Conservation (phyloP, 257 asterid genomes). For the Capsicum rhomboideum region DNA sequence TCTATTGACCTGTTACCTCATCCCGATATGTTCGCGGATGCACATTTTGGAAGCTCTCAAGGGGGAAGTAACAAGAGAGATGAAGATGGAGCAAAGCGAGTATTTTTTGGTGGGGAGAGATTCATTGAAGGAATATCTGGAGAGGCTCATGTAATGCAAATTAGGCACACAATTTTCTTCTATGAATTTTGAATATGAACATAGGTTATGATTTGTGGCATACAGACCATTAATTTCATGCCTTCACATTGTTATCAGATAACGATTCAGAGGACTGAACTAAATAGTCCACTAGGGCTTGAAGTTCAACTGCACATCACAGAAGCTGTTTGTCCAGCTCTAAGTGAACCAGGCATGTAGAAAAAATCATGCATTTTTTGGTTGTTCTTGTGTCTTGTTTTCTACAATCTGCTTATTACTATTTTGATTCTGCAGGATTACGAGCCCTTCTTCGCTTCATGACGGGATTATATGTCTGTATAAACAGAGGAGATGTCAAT, state of each 20-base stretch:
- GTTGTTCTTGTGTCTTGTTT: neutral
- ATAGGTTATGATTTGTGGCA: neutral
- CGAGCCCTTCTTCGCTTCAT: slow-evolving; percentile 98
- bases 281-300: slow-evolving; percentile 82
- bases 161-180: neutral
- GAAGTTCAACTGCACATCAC: slow-evolving; percentile 85
- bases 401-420: slow-evolving; percentile 3
- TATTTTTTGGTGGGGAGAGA: slow-evolving; percentile 96
- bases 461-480: slow-evolving; percentile 81
- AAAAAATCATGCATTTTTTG: slow-evolving; percentile 4
- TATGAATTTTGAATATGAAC: neutral
- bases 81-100: slow-evolving; percentile 96
- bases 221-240: neutral
- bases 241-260: slow-evolving; percentile 41
- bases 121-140: slow-evolving; percentile 95
- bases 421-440: slow-evolving; percentile 45
- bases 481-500: slow-evolving; percentile 91
- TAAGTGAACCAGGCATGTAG: slow-evolving; percentile 96
- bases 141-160: slow-evolving; percentile 75
- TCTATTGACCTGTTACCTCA: slow-evolving; percentile 96
- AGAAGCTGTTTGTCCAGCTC: slow-evolving; percentile 92
- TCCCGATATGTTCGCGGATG: slow-evolving; percentile 90
- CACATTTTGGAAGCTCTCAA: slow-evolving; percentile 42
- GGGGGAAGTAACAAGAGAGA: slow-evolving; percentile 68
- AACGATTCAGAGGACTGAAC: slow-evolving; percentile 88